Percentiles rank a stretch among this genome's conserved stretches.
Conservation (phyloP, 2,329 filamentous ascomycete genomes). For the Zasmidium citrigriseum region DNA sequence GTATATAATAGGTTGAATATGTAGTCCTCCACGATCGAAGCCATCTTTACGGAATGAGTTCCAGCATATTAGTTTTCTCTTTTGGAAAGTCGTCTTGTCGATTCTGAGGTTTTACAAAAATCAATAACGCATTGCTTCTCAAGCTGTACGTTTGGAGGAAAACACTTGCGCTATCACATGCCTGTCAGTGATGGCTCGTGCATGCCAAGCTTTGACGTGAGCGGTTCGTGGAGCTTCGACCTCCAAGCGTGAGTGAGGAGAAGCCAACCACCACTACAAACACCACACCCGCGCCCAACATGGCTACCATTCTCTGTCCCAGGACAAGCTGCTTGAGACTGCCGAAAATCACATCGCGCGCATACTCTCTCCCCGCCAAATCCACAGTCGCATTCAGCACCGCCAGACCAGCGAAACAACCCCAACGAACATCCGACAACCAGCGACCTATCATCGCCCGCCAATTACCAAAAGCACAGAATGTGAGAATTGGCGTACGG, state of each 20-base stretch:
- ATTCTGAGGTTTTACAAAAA: no score
- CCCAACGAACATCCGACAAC: slow-evolving; percentile 1
- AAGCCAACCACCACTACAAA: neutral
- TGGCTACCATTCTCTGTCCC: slow-evolving; percentile 16
- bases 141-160: no score
- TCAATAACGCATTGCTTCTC: no score
- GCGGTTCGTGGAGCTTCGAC: neutral
- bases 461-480: neutral
- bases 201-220: neutral
- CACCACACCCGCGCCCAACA: neutral
- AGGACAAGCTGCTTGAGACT: slow-evolving; percentile 11
- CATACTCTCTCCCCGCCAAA: slow-evolving; percentile 3
- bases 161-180: neutral
- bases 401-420: slow-evolving; percentile 3
- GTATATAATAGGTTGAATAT: no score
- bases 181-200: neutral
- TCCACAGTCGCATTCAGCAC: slow-evolving; percentile 10
- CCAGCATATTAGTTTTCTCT: no score
- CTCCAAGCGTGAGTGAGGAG: neutral
- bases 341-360: neutral
- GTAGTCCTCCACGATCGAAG: no score
- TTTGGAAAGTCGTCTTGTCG: no score
- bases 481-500: slow-evolving; percentile 3
- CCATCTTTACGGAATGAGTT: no score
- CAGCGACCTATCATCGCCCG: slow-evolving; percentile 5